Evolutionary conservation across 2,329 filamentous ascomycete species (phyloP).

Genomic region (Aureobasidium sp.): DNA sequence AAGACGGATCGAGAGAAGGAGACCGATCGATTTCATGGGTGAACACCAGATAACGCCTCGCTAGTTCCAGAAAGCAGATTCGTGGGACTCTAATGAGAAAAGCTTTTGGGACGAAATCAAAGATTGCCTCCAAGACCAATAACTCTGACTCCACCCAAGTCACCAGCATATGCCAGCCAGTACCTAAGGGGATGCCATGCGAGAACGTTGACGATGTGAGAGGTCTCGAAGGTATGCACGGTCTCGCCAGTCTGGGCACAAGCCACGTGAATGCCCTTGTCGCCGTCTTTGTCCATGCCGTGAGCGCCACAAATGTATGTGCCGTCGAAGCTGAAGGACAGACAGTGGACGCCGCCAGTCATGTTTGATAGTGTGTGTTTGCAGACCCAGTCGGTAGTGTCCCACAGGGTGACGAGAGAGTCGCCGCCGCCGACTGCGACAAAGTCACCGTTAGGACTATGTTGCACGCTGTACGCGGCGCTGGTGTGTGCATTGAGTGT

Average conservation of each 20-base stretch:
- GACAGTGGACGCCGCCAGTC: slow-evolving; percentile 59
- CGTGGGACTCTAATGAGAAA: not conserved
- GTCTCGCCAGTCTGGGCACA: slow-evolving; percentile 68
- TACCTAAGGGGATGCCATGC: slow-evolving; percentile 71
- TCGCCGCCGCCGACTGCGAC: slow-evolving; percentile 69
- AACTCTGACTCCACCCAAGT: slow-evolving; percentile 60
- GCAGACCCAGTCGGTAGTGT: slow-evolving; percentile 70
- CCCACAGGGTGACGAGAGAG: slow-evolving; percentile 68
- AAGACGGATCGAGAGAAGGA: not conserved
- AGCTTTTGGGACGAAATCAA: not conserved
- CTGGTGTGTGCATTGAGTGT: slow-evolving; percentile 65
- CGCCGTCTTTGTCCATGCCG: slow-evolving; percentile 47
- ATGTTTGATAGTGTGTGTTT: slow-evolving; percentile 62
- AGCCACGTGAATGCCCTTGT: slow-evolving; percentile 58
- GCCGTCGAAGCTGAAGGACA: slow-evolving; percentile 73
- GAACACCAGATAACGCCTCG: not conserved
- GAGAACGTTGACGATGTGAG: slow-evolving; percentile 55
- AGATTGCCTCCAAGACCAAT: slow-evolving; percentile 37
- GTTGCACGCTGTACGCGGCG: slow-evolving; percentile 57
- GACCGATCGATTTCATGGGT: not conserved
- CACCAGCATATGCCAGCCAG: slow-evolving; percentile 61
- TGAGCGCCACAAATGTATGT: slow-evolving; percentile 66
- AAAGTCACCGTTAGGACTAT: slow-evolving; percentile 63
- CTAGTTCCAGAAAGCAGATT: not conserved
- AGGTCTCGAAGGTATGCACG: slow-evolving; percentile 63